Evolutionary conservation across 495 filamentous ascomycete genomes (phyloP), one percentile per base, ranked within the genome.

Genomic region (Lindgomyces ingoldianus): DNA sequence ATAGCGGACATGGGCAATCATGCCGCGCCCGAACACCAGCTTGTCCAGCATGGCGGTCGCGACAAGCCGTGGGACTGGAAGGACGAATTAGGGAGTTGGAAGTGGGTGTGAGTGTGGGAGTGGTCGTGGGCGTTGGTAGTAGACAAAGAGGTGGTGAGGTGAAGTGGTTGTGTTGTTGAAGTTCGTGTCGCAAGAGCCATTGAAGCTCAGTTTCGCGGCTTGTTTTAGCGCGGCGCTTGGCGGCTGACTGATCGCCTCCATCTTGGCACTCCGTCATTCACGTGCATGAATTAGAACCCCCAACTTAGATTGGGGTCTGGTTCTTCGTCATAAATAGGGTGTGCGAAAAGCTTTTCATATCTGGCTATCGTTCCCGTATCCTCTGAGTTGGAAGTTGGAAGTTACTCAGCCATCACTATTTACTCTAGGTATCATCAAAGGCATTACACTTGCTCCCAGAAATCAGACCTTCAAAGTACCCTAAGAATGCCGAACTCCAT

Each of bases 1-100:
- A 73, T 85, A 93, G 69, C 79, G 80, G 73, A 87, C 84, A 70
- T 89, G 72, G 11, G 70, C 68, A 70, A 78, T 75, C 53, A 27
- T 57, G 12, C 53, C 60, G n/a, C 65, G 51, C 44, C 8, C 16
- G n/a, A n/a, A n/a, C 8, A 9, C 36, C 8, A n/a, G 36, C 36
- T n/a, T 41, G 9, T 41, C 16, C 2, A 42, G 25, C 29, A 59
- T 27, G 18, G 22, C 24, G 3, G 19, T 42, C 25, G 46, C 24
- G 36, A 3, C 24, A 4, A 11, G 14, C 2, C 18, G 39, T 25
- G n/a, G n/a, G 60, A 44, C 21, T 9, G 21, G 29, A 36, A 19
- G n/a, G n/a, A n/a, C n/a, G n/a, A n/a, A n/a, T n/a, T n/a, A n/a
- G n/a, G n/a, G n/a, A n/a, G n/a, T n/a, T n/a, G n/a, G n/a, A n/a